Percentiles rank a stretch among this genome's conserved stretches.
Evolutionary conservation across 768 basidiomycete species (phyloP).

Genomic region (Leccinum disarticulatum): DNA sequence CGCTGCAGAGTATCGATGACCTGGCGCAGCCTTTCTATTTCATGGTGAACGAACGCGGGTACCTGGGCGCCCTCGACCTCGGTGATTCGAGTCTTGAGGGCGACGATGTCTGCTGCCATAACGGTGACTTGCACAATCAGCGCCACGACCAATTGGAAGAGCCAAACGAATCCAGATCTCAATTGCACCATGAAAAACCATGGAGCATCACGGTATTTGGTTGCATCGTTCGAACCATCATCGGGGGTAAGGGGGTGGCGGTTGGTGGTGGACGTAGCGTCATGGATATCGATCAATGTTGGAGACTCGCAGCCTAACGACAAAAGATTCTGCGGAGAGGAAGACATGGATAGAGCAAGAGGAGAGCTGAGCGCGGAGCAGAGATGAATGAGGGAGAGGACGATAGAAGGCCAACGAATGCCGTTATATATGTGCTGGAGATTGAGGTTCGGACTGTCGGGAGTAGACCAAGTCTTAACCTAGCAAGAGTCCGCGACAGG

Average conservation of each 20-base stretch:
- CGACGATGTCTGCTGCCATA: constrained; percentile 13
- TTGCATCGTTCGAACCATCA: neutral
- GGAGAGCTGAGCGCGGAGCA: too few relatives aligned
- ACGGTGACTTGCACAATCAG: constrained; percentile 5
- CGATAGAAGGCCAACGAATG: neutral
- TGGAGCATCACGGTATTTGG: neutral
- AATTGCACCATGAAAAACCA: constrained; percentile 2
- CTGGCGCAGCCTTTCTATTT: constrained; percentile 4
- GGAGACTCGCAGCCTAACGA: neutral
- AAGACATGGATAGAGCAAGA: constrained; percentile 8
- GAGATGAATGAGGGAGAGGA: neutral
- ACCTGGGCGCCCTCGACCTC: constrained; percentile 9
- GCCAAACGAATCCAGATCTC: constrained; percentile 2
- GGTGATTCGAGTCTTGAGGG: constrained; percentile 20
- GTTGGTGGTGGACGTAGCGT: too few relatives aligned
- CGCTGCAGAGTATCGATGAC: neutral
- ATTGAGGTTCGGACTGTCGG: neutral
- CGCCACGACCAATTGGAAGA: constrained; percentile 4
- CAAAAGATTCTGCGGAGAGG: neutral
- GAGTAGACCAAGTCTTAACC: neutral
- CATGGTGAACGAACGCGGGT: neutral
- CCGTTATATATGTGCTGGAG: neutral
- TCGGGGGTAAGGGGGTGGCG: neutral
- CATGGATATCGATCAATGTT: too few relatives aligned
- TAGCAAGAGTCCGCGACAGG: neutral